Base-by-base conservation (phyloP, 805 yeast genomes). In the Kodamaea neixiangensis region DNA sequence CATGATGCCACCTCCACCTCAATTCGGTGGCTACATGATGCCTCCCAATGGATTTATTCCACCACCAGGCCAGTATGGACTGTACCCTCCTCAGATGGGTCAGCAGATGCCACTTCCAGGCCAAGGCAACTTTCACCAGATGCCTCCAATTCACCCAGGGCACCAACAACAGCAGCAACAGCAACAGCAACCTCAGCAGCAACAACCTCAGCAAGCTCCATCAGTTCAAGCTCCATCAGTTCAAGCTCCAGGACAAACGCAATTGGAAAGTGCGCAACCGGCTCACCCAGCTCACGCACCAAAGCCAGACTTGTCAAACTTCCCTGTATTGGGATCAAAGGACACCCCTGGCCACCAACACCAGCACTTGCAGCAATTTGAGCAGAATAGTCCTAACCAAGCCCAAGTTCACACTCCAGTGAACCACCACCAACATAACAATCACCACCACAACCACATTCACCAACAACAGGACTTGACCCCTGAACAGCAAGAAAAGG, bases 401-500 rank as follows among this genome's bases (percentile, higher is more conserved):
- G 58, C 54, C 18, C 56, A 54, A 41, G 55, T 40, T 35, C 21
- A 22, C 33, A 17, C 22, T 54, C 54, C 25, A 52, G 62, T 54
- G 42, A 62, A 50, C 21, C 61, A 51, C 35, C 71, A 56, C 19
- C 56, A 47, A 43, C 40, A 54, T 48, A 41, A 59, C 47, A 43
- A 53, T 51, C 29, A 55, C 52, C 48, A 54, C 44, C 57, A 57
- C 35, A 64, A 59, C 43, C 62, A 55, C 18, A 55, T 53, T 31
- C 50, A 46, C 15, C 48, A 55, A 1, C 54, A 50, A 19, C 62
- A 71, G 59, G 77, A 75, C 22, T 70, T 86, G 61, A 75, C 86
- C 39, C 88, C 87, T 6, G 93, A 86, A 61, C 92, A 87, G 63
- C 85, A 85, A 65, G 85, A 81, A 56, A 79, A 82, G 58, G 74